Percentiles rank a stretch among this genome's conserved stretches.
Conservation (phyloP, 805 yeast genomes). For the Lipomyces kockii region DNA sequence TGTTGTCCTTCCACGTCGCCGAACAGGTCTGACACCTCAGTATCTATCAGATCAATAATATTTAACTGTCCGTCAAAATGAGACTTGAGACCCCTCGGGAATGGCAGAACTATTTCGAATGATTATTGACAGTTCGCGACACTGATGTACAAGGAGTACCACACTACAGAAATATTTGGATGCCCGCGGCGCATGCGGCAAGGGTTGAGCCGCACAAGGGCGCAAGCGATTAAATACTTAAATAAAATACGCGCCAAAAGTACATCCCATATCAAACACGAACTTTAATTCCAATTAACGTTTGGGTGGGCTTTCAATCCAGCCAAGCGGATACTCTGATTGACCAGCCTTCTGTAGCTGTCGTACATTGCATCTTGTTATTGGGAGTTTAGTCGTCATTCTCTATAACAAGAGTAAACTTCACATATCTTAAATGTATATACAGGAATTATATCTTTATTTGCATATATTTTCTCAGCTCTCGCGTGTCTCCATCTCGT, state of each 20-base stretch:
- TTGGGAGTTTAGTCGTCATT: too few relatives aligned
- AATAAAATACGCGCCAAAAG: not conserved
- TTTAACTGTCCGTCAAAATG: not conserved
- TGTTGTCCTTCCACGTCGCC: not conserved
- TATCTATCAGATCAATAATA: not conserved
- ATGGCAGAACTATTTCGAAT: not conserved
- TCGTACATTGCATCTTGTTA: too few relatives aligned
- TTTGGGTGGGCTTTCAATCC: too few relatives aligned
- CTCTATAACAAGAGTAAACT: too few relatives aligned
- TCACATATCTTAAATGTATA: too few relatives aligned
- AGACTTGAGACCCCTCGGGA: not conserved
- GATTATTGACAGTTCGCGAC: not conserved
- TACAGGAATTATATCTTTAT: too few relatives aligned
- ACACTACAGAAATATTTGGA: not conserved
- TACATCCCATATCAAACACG: too few relatives aligned
- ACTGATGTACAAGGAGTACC: not conserved
- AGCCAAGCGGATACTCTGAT: too few relatives aligned
- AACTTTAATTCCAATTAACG: not conserved
- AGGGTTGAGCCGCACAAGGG: not conserved
- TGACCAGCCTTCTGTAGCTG: too few relatives aligned
- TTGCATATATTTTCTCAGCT: too few relatives aligned
- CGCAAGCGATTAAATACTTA: not conserved
- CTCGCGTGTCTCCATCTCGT: too few relatives aligned
- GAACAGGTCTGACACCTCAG: not conserved
- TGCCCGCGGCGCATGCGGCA: not conserved